Percentiles rank a stretch among this genome's conserved stretches.
phyloP scores from a whole-genome alignment of 306 rosid genomes.

The Cucumis melo region DNA sequence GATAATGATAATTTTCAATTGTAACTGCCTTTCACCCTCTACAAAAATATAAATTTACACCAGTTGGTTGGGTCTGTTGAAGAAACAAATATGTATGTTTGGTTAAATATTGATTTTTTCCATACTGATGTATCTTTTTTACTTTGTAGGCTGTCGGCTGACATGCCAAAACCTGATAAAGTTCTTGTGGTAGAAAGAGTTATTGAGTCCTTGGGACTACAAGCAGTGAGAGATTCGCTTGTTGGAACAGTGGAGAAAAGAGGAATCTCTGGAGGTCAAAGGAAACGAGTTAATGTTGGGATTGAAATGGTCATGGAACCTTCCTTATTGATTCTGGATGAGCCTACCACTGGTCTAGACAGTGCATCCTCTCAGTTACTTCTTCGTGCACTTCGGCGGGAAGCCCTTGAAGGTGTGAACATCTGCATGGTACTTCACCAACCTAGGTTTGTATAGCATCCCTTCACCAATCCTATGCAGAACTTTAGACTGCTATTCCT shows the following conservation, averaged over 20 bases:
- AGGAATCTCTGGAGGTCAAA: constrained; percentile 78
- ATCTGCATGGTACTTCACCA: constrained; percentile 80
- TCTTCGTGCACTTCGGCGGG: constrained; percentile 65
- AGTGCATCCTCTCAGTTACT: constrained; percentile 70
- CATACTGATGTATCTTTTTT: constrained; percentile 12
- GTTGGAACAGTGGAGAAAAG: constrained; percentile 72
- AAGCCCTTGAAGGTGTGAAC: constrained; percentile 73
- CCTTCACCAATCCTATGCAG: not conserved
- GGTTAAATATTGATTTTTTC: constrained; percentile 14
- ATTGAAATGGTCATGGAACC: constrained; percentile 91
- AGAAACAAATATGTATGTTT: not conserved
- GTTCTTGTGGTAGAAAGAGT: constrained; percentile 78
- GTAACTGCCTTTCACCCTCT: not conserved
- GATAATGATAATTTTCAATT: not conserved
- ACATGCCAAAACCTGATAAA: constrained; percentile 75
- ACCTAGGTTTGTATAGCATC: constrained; percentile 38
- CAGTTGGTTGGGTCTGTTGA: not conserved
- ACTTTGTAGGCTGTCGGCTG: constrained; percentile 45
- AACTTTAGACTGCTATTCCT: not conserved
- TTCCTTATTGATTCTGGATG: constrained; percentile 66
- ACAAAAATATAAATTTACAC: not conserved
- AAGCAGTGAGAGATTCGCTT: constrained; percentile 60
- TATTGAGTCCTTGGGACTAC: constrained; percentile 72
- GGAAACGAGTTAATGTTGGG: constrained; percentile 74
- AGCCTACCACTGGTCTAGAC: constrained; percentile 74